Conservation (phyloP, 2,329 filamentous ascomycete genomes). For the Aspergillus aculeatus region DNA sequence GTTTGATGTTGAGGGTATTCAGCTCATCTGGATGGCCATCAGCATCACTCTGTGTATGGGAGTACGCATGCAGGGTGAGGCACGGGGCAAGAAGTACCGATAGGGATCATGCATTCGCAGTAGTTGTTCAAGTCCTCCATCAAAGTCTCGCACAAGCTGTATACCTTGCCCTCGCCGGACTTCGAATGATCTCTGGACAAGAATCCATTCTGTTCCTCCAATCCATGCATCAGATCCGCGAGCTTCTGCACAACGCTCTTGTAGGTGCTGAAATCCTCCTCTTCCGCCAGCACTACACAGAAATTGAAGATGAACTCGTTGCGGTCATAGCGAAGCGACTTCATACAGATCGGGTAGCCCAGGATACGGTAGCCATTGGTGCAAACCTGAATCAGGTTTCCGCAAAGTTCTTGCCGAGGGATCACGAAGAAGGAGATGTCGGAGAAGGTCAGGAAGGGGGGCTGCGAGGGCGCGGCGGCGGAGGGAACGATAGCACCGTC, state of each 20-base stretch:
- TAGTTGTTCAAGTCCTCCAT: slow-evolving; percentile 96
- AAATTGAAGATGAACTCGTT: slow-evolving; percentile 99
- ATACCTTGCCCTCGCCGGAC: slow-evolving; percentile 53
- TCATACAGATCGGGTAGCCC: slow-evolving; percentile 85
- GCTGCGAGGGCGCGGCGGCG: slow-evolving; percentile 47
- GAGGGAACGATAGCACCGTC: slow-evolving; percentile 56
- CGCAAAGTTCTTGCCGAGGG: slow-evolving; percentile 91
- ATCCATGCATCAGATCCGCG: slow-evolving; percentile 77
- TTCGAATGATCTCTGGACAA: slow-evolving; percentile 53
- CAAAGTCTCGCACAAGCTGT: slow-evolving; percentile 76
- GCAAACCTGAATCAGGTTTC: slow-evolving; percentile 73
- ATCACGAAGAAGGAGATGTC: slow-evolving; percentile 91
- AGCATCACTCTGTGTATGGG: slow-evolving; percentile 2
- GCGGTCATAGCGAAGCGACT: slow-evolving; percentile 76
- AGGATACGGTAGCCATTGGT: slow-evolving; percentile 77
- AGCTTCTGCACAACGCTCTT: slow-evolving; percentile 83
- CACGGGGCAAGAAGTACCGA: slow-evolving; percentile 58
- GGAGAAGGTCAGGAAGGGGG: slow-evolving; percentile 78
- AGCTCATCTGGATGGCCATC: slow-evolving; percentile 65
- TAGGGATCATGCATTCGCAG: slow-evolving; percentile 96
- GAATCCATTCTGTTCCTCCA: slow-evolving; percentile 90
- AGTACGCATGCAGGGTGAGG: slow-evolving; percentile 19
- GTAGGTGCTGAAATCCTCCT: slow-evolving; percentile 71
- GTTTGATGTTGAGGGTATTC: slow-evolving; percentile 94
- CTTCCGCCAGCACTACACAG: slow-evolving; percentile 73